These are phyloP conservation scores for Elaeagnus macrophylla DNA, from an alignment of 306 rosid species.

Conservation along the genomic window DNA sequence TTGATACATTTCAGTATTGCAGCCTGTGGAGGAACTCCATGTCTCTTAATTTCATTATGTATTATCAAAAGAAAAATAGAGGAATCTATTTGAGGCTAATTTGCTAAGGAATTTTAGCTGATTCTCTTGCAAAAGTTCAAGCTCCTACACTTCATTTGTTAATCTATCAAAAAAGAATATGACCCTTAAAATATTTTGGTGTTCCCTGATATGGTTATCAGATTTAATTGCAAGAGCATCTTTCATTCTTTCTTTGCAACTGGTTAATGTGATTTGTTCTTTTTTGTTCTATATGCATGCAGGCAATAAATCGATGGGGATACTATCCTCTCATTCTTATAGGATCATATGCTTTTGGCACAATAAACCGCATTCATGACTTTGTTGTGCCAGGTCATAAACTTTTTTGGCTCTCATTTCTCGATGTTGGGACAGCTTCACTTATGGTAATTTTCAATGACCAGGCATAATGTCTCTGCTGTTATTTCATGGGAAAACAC, in stretches of 20 bases:
- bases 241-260: neutral
- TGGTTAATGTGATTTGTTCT: neutral
- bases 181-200: neutral
- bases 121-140: neutral
- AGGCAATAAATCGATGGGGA: constrained; percentile 95
- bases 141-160: neutral
- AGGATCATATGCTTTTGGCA: constrained; percentile 93
- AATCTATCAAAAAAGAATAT: neutral
- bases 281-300: constrained; percentile 15
- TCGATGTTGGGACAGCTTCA: constrained; percentile 81
- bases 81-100: neutral
- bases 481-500: neutral
- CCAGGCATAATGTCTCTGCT: neutral
- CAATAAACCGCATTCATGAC: constrained; percentile 86
- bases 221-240: neutral
- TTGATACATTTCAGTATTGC: no score
- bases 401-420: constrained; percentile 90
- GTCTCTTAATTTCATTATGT: neutral
- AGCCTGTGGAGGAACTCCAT: neutral
- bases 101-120: neutral
- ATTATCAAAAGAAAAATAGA: neutral
- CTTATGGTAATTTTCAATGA: constrained; percentile 61
- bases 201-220: neutral
- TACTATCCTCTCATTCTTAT: constrained; percentile 93
- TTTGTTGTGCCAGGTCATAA: constrained; percentile 79